Base-by-base conservation (phyloP, 805 yeast species). In the Cyberlindnera saturnus region DNA sequence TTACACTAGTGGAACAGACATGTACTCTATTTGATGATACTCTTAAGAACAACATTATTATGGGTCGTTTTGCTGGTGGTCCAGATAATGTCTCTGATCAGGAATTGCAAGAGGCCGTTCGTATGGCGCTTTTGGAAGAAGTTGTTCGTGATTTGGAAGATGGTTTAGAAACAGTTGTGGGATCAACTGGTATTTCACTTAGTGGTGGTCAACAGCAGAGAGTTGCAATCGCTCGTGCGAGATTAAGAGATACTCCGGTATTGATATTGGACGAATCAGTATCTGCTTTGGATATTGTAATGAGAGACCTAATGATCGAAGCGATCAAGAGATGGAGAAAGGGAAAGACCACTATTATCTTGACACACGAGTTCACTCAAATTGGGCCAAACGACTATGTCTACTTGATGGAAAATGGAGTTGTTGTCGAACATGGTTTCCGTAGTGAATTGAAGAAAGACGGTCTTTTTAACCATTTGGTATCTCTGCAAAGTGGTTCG, bases 171-270 rank as follows among this genome's bases (percentile, higher is more conserved):
- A 77, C 86, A 0, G 47, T 57, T 3, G 49, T 86, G 8, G 76
- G 80, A 0, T 53, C 57, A 2, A 63, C 66, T 11, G 75, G 77
- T 3, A 56, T 72, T 3, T 54, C 69, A 2, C 64, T 91, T 8
- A 86, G 96, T 49, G 98, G 98, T 5, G 99, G 99, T 0, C 96
- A 93, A 60, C 76, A 73, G 43, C 99, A 93, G 62, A 69, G 90
- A 47, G 69, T 93, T 3, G 84, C 91, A 0, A 55, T 93, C 26
- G 96, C 98, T 0, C 71, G 97, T 42, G 97, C 97, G 0, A 71
- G 70, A 43, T 45, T 89, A 4, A 70, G 87, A 48, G 74, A 93
- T 55, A 63, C 95, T 0, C 86, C 90, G 0, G 73, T 93, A 5
- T 63, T 91, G 46, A 74, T 93, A 3, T 65, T 90, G 23, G 99